Percentiles rank a stretch among this genome's conserved stretches.
These are phyloP conservation scores for Aspergillus viridinutans DNA, from an alignment of 2,329 filamentous ascomycete genomes.

Conservation along the genomic window DNA sequence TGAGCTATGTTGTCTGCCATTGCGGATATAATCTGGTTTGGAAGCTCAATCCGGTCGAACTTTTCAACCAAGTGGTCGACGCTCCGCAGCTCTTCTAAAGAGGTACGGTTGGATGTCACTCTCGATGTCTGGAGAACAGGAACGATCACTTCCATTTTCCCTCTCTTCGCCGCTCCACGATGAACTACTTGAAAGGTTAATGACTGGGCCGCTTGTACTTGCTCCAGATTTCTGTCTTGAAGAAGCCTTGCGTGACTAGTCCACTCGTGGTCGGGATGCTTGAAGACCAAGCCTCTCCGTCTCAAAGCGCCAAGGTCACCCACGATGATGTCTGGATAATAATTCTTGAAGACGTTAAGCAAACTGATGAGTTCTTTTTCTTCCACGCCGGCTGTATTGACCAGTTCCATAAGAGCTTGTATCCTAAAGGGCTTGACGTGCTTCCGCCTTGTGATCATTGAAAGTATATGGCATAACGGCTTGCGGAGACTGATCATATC, in stretches of 20 bases:
- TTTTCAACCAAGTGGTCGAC: conserved; percentile 65
- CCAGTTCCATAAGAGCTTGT: conserved; percentile 60
- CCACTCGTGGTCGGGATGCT: conserved; percentile 77
- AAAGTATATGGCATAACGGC: conserved; percentile 69
- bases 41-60: conserved; percentile 73
- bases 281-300: conserved; percentile 33
- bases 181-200: conserved; percentile 62
- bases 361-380: conserved; percentile 72
- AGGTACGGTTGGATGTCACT: conserved; percentile 55
- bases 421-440: conserved; percentile 83
- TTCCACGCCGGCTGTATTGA: conserved; percentile 53
- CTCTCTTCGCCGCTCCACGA: conserved; percentile 48
- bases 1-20: conserved; percentile 73
- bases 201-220: conserved; percentile 39
- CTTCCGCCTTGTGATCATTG: conserved; percentile 71
- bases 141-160: conserved; percentile 50
- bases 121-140: conserved; percentile 71
- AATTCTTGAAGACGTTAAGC: conserved; percentile 80
- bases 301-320: conserved; percentile 55
- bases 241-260: conserved; percentile 63
- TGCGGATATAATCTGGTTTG: conserved; percentile 75
- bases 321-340: conserved; percentile 83
- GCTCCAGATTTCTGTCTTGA: conserved; percentile 53
- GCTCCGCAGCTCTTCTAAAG: conserved; percentile 73
- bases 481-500: conserved; percentile 74